Conservation (phyloP, 148 eudicot genomes). For the Pharnaceum exiguum region DNA sequence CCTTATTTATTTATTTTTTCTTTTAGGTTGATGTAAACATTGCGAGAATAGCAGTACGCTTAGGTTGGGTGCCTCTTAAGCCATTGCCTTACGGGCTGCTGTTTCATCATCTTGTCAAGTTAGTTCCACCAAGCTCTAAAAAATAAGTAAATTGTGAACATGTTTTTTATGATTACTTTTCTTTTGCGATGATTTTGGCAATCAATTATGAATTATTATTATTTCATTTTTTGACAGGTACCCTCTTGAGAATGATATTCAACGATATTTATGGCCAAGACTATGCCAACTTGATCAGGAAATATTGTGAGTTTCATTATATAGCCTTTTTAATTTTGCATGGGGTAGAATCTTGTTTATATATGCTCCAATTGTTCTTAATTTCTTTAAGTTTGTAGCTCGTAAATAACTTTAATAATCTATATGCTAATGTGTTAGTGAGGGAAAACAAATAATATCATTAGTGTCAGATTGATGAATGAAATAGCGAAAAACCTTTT, state of each 20-base stretch:
- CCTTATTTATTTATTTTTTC: background rate
- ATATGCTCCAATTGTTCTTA: too few relatives aligned
- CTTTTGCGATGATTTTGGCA: background rate
- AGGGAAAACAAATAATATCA: too few relatives aligned
- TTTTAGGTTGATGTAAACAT: slow-evolving; percentile 79
- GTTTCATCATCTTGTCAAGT: slow-evolving; percentile 64
- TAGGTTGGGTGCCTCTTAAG: slow-evolving; percentile 85
- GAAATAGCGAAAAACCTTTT: too few relatives aligned
- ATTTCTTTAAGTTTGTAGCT: too few relatives aligned
- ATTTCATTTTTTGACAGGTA: slow-evolving; percentile 35
- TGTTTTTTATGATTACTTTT: too few relatives aligned
- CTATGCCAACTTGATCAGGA: slow-evolving; percentile 33
- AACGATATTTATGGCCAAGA: slow-evolving; percentile 55
- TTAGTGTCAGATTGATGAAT: too few relatives aligned
- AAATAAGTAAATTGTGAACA: too few relatives aligned
- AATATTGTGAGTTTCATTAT: slow-evolving; percentile 34
- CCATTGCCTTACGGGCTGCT: slow-evolving; percentile 52
- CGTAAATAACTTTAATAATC: too few relatives aligned
- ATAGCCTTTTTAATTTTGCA: too few relatives aligned
- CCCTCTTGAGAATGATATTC: slow-evolving; percentile 43
- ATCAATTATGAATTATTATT: background rate
- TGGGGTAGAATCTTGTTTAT: too few relatives aligned
- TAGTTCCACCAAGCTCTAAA: background rate
- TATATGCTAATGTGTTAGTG: too few relatives aligned
- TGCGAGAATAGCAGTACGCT: slow-evolving; percentile 60